A percentile compares a stretch with the other conserved stretches of the same genome.
Evolutionary conservation across 2,329 filamentous ascomycete species (phyloP).

Genomic region (Microascus cirrosus): DNA sequence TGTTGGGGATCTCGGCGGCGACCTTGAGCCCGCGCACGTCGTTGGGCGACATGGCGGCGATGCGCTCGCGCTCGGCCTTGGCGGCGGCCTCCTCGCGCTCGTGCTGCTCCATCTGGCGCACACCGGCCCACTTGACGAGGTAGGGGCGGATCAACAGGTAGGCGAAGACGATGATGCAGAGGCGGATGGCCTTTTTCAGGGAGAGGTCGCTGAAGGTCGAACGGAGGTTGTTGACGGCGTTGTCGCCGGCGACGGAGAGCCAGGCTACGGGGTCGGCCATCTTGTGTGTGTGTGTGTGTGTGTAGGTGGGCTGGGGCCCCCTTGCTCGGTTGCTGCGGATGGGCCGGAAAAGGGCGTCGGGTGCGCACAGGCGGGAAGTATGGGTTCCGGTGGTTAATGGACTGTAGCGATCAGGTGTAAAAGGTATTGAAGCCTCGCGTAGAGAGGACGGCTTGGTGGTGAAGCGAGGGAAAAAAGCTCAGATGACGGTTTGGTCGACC

Average conservation of each 20-base stretch:
- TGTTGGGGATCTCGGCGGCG: conserved; percentile 32
- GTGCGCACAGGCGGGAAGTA: no score
- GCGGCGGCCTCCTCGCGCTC: conserved; percentile 46
- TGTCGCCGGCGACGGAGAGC: background rate
- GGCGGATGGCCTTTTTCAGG: conserved; percentile 49
- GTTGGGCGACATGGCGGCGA: conserved; percentile 52
- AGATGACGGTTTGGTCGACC: no score
- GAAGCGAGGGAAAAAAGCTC: no score
- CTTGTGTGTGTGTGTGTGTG: background rate
- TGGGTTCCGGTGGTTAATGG: no score
- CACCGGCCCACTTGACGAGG: conserved; percentile 55
- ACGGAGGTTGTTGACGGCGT: conserved; percentile 29
- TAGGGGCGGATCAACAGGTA: conserved; percentile 68
- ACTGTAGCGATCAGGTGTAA: no score
- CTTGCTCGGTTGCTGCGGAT: background rate
- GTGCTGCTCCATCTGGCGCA: conserved; percentile 51
- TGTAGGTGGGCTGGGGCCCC: background rate
- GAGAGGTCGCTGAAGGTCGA: conserved; percentile 39
- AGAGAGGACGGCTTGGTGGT: no score
- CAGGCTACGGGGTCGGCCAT: background rate
- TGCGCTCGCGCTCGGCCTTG: conserved; percentile 17
- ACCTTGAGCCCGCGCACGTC: conserved; percentile 46
- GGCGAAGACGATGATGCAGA: conserved; percentile 59
- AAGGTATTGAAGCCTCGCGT: no score
- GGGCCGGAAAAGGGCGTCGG: no score